phyloP scores from a whole-genome alignment of 495 filamentous ascomycete genomes.

The Neurospora cerealis region DNA sequence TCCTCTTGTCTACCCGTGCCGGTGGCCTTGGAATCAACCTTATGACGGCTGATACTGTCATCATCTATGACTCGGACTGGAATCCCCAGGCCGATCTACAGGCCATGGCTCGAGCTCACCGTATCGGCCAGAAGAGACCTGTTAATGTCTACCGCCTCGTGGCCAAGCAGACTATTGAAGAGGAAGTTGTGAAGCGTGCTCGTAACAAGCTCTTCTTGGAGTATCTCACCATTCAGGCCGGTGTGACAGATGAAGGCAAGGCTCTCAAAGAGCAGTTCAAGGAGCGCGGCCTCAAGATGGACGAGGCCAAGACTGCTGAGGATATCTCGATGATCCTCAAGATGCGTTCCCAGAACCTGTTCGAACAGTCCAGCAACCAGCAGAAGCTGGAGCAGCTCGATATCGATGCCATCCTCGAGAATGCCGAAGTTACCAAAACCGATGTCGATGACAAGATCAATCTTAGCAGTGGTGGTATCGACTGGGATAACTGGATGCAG shows the following conservation, averaged over 20 bases:
- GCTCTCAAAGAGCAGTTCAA: slow-evolving; percentile 52
- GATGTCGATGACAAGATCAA: slow-evolving; percentile 62
- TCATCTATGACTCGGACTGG: slow-evolving; percentile 98
- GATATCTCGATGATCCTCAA: slow-evolving; percentile 92
- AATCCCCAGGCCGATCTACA: slow-evolving; percentile 97
- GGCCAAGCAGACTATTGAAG: slow-evolving; percentile 95
- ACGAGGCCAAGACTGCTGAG: slow-evolving; percentile 75
- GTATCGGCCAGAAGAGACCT: slow-evolving; percentile 91
- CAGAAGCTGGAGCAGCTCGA: slow-evolving; percentile 95
- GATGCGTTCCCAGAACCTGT: slow-evolving; percentile 90
- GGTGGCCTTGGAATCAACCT: slow-evolving; percentile 96
- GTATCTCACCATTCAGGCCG: slow-evolving; percentile 92
- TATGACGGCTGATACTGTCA: slow-evolving; percentile 97
- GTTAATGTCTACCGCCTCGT: slow-evolving; percentile 93
- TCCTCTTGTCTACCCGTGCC: slow-evolving; percentile 87
- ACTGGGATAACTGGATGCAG: slow-evolving; percentile 91
- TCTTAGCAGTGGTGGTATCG: slow-evolving; percentile 62
- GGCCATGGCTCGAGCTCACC: slow-evolving; percentile 95
- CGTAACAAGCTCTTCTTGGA: slow-evolving; percentile 98
- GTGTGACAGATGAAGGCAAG: slow-evolving; percentile 85
- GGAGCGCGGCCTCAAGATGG: slow-evolving; percentile 43
- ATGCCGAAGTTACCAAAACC: slow-evolving; percentile 90
- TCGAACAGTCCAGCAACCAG: slow-evolving; percentile 92
- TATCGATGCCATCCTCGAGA: slow-evolving; percentile 91
- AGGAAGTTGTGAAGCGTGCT: slow-evolving; percentile 91